Evolutionary conservation across 768 basidiomycete genomes (phyloP), one percentile per base, ranked within the genome.

Genomic region (Boletus sp.): DNA sequence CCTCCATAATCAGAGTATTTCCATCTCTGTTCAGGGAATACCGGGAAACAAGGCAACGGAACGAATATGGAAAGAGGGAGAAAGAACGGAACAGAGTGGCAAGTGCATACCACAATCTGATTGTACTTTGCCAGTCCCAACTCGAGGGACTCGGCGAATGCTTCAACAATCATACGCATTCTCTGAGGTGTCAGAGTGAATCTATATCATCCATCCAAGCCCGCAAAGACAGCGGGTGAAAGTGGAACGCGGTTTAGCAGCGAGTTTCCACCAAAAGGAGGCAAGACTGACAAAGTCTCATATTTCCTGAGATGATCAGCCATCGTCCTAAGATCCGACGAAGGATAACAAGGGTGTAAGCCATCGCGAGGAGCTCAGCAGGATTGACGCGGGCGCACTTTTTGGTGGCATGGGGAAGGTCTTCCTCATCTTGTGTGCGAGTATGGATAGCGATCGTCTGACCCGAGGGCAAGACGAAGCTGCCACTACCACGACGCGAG

Each of bases 101-200:
- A n/a, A 41, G 54, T 53, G 84, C 94, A 64, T 72, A 96, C 96
- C 73, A 98, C 94, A 37, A 89, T 79, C 76, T 98, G 91, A 20
- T 85, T 83, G 28, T 81, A 80, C 73, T 95, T 89, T 62, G 88
- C 77, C 49, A 99, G 77, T 14, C 97, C 97, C 28, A 83, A 73
- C 66, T 97, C 94, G 29, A 99, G 81, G 2, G 90, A 85, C 47
- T 98, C 95, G 70, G 92, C 86, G 78, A 99, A 94, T 0, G 95
- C 90, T 70, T 97, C 92, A 28, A 95, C 94, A 67, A 98, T 97
- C 84, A 95, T 96, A 47, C 93, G 82, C 94, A 95, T 94, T 56
- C 93, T 76, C 71, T 93, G 92, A 15, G 92, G 90, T 8, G 91
- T 94, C 62, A 94, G 72, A 12, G 89, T 91, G 72, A 94, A 93